Conservation (phyloP, 192 early-diverging fungal genomes). For the Haplosporangium gracile region DNA sequence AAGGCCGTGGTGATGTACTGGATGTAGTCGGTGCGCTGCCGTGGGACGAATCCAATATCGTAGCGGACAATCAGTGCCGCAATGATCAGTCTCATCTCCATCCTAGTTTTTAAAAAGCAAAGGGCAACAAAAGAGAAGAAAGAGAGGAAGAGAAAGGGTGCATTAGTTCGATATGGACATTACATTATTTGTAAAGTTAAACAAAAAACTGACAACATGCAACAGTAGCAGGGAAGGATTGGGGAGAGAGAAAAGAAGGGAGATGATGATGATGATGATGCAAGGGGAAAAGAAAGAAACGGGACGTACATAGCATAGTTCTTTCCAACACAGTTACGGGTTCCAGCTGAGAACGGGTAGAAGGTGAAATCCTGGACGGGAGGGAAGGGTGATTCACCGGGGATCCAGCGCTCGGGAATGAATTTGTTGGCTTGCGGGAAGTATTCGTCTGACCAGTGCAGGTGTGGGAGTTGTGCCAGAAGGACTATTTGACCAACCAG, state of each 20-base stretch:
- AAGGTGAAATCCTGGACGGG: conserved; percentile 47
- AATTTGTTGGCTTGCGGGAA: conserved; percentile 65
- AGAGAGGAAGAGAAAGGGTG: neutral
- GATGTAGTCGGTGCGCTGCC: conserved; percentile 36
- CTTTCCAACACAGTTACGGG: conserved; percentile 63
- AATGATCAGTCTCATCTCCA: conserved; percentile 60
- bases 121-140: neutral
- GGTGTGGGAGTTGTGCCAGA: conserved; percentile 20
- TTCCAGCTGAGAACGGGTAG: conserved; percentile 60
- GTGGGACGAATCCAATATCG: conserved; percentile 50
- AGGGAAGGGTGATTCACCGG: conserved; percentile 19
- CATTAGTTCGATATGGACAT: neutral
- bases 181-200: neutral
- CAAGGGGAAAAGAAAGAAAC: neutral
- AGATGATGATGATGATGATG: too few species aligned
- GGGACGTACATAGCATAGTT: conserved; percentile 56
- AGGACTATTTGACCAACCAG: conserved; percentile 3
- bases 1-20: conserved; percentile 51
- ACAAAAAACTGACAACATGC: neutral
- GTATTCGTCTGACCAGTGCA: conserved; percentile 45
- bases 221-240: neutral
- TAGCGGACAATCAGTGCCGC: conserved; percentile 56
- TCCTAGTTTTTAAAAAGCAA: neutral
- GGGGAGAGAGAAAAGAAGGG: neutral
- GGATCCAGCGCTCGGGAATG: conserved; percentile 66